These are phyloP conservation scores for Ophiostoma pallidulum DNA, from an alignment of 2,329 filamentous ascomycete species.

Conservation along the genomic window DNA sequence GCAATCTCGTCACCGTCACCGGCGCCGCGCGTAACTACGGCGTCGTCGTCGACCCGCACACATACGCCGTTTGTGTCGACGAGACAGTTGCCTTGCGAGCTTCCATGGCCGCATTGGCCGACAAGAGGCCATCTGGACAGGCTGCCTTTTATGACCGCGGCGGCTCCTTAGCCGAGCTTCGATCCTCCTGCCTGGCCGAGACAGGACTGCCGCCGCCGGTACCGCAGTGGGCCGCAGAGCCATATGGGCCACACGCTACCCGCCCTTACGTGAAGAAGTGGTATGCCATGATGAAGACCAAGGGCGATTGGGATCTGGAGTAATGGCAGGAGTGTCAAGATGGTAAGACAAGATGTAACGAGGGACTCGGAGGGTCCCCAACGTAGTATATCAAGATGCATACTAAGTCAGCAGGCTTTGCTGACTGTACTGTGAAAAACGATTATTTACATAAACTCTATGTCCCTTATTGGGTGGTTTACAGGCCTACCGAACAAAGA, in stretches of 20 bases:
- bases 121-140: constrained; percentile 7
- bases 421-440: too few relatives aligned
- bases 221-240: constrained; percentile 34
- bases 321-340: background rate
- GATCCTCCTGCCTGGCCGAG: constrained; percentile 28
- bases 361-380: too few relatives aligned
- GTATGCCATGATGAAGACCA: constrained; percentile 29
- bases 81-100: constrained; percentile 28
- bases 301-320: constrained; percentile 19
- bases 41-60: constrained; percentile 30
- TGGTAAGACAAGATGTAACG: too few relatives aligned
- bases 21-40: constrained; percentile 36
- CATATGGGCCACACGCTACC: constrained; percentile 36
- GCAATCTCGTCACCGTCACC: constrained; percentile 32
- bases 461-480: too few relatives aligned
- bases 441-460: too few relatives aligned
- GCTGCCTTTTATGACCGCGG: constrained; percentile 32
- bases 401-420: too few relatives aligned
- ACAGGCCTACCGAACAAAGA: too few relatives aligned
- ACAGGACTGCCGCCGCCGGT: constrained; percentile 32
- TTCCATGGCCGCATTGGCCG: constrained; percentile 20
- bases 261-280: constrained; percentile 34
- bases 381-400: too few relatives aligned
- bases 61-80: constrained; percentile 27
- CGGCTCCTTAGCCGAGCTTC: constrained; percentile 31